Conservation (phyloP, 2,329 filamentous ascomycete species). For the Ascochyta clinopodiicola region DNA sequence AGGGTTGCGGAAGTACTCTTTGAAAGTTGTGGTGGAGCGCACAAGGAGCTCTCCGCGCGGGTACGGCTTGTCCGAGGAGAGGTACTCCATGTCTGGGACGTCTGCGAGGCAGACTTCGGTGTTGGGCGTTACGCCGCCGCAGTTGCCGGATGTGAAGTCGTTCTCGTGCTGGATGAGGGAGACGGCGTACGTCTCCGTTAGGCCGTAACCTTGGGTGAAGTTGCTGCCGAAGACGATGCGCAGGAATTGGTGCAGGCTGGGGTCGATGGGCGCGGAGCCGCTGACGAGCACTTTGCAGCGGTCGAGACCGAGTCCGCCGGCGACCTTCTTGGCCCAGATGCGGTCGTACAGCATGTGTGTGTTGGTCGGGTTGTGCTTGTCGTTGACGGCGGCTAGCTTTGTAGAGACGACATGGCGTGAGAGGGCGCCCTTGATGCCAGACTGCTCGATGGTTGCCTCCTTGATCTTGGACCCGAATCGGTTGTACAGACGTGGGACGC, state of each 20-base stretch:
- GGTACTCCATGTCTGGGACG: conserved; percentile 93
- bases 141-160: conserved; percentile 81
- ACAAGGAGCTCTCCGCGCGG: conserved; percentile 90
- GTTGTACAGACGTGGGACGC: conserved; percentile 91
- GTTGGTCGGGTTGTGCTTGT: conserved; percentile 76
- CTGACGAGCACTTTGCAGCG: conserved; percentile 76
- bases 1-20: conserved; percentile 86
- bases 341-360: conserved; percentile 80
- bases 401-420: conserved; percentile 79
- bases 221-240: conserved; percentile 80
- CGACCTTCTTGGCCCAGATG: conserved; percentile 90
- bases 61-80: conserved; percentile 82
- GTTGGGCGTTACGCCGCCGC: conserved; percentile 72
- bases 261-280: conserved; percentile 90
- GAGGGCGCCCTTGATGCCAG: conserved; percentile 80
- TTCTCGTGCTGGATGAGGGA: conserved; percentile 71
- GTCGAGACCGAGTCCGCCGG: conserved; percentile 81
- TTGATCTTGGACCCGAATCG: conserved; percentile 86
- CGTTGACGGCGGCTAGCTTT: conserved; percentile 80
- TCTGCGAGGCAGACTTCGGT: conserved; percentile 82
- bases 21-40: conserved; percentile 80
- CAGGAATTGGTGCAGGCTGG: conserved; percentile 85
- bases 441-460: conserved; percentile 76
- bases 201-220: conserved; percentile 87
- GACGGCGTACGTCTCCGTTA: conserved; percentile 91